Percentiles rank a stretch among this genome's conserved stretches.
Conservation (phyloP, 345 rosid genomes). For the Gynandropsis gynandra region DNA sequence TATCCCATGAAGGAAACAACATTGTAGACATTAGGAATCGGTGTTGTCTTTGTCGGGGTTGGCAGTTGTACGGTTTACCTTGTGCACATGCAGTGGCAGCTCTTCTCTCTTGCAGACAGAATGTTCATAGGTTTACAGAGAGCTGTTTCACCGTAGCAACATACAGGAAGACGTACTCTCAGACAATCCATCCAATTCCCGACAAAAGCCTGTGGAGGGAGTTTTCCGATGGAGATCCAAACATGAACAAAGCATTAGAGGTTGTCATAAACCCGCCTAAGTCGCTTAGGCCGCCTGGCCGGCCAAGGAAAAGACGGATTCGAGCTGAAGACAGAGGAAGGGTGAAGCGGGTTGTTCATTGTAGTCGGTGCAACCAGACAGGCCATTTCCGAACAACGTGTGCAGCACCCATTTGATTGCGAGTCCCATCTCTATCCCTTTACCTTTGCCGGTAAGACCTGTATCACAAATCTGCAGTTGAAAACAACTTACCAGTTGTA, state of each 20-base stretch:
- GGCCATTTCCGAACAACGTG: conserved; percentile 98
- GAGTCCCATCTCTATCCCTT: not conserved
- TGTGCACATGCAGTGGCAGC: conserved; percentile 98
- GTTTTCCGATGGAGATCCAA: conserved; percentile 60
- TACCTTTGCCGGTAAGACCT: not conserved
- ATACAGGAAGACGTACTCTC: conserved; percentile 83
- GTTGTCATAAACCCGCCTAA: conserved; percentile 71
- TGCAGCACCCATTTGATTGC: conserved; percentile 73
- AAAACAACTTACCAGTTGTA: no score
- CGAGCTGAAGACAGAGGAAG: conserved; percentile 91
- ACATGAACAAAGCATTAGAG: conserved; percentile 34
- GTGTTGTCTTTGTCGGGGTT: conserved; percentile 91
- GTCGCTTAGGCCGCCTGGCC: conserved; percentile 85
- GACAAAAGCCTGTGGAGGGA: conserved; percentile 92
- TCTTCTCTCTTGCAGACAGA: conserved; percentile 94
- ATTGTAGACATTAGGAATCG: conserved; percentile 87
- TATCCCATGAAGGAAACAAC: conserved; percentile 83
- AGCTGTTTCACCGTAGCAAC: conserved; percentile 96
- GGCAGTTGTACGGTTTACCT: conserved; percentile 94
- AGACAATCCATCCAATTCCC: conserved; percentile 93
- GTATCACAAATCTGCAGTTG: no score
- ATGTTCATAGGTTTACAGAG: conserved; percentile 89
- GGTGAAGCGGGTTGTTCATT: conserved; percentile 88
- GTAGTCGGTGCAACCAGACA: conserved; percentile 96
- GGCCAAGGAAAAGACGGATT: conserved; percentile 90